These are phyloP conservation scores for Xylaria hypoxylon DNA, from an alignment of 2,329 filamentous ascomycete genomes.

Conservation along the genomic window DNA sequence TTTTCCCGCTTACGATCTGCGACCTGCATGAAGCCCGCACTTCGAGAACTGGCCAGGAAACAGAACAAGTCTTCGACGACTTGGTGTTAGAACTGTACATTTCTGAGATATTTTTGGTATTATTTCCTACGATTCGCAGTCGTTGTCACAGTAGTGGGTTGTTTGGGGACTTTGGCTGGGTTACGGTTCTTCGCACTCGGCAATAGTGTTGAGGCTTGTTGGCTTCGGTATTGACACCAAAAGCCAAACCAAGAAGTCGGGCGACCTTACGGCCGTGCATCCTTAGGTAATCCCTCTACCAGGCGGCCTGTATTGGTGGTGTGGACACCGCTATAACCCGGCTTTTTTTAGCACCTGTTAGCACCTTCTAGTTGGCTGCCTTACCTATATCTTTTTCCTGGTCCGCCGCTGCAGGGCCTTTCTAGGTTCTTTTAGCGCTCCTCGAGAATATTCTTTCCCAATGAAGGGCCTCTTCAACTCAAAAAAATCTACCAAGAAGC, in stretches of 20 bases:
- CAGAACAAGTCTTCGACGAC: background rate
- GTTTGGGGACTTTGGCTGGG: slow-evolving; percentile 24
- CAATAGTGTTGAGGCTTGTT: slow-evolving; percentile 23
- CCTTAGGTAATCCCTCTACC: slow-evolving; percentile 36
- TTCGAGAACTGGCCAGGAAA: slow-evolving; percentile 10
- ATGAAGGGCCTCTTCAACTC: slow-evolving; percentile 53
- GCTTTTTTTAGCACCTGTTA: slow-evolving; percentile 35
- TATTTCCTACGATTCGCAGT: background rate
- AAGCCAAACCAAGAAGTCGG: slow-evolving; percentile 12
- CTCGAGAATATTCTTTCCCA: slow-evolving; percentile 43
- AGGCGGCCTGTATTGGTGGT: slow-evolving; percentile 29
- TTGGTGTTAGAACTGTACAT: slow-evolving; percentile 5
- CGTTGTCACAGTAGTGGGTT: background rate
- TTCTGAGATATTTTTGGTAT: slow-evolving; percentile 25
- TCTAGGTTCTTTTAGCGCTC: slow-evolving; percentile 18
- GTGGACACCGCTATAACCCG: slow-evolving; percentile 37
- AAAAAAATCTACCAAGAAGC: slow-evolving; percentile 52
- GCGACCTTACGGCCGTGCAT: slow-evolving; percentile 15
- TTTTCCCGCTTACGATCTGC: slow-evolving; percentile 17
- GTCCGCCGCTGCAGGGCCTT: slow-evolving; percentile 21
- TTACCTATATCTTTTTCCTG: slow-evolving; percentile 16
- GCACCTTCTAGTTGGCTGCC: slow-evolving; percentile 30
- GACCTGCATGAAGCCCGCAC: slow-evolving; percentile 30
- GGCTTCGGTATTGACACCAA: slow-evolving; percentile 5
- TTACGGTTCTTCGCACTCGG: slow-evolving; percentile 24